Evolutionary conservation across 129 eudicot genomes (phyloP).

Genomic region (Pseudognaphalium luteoalbum): DNA sequence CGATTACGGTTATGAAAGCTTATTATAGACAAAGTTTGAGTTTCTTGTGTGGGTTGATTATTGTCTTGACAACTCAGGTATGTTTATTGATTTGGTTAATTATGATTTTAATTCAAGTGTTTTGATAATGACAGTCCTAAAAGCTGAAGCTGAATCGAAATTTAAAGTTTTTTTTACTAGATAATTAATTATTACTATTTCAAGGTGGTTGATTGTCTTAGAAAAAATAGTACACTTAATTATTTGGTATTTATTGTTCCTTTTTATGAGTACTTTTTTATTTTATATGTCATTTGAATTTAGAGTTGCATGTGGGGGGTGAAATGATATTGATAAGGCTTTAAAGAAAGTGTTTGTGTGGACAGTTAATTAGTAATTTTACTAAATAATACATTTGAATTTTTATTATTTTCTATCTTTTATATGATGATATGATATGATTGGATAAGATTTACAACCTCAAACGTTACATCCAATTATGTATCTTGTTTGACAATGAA

Average conservation of each 20-base stretch:
- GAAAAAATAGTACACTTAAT: neutral
- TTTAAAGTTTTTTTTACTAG: neutral
- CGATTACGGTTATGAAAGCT: conserved; percentile 93
- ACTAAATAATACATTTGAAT: too few relatives aligned
- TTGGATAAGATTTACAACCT: neutral
- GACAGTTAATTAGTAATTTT: too few relatives aligned
- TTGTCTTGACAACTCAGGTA: conserved; percentile 93
- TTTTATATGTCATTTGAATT: too few relatives aligned
- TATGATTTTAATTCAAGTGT: neutral
- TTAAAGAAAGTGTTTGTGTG: too few relatives aligned
- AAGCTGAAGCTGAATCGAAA: too few relatives aligned
- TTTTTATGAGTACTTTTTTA: too few relatives aligned
- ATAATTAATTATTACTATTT: neutral
- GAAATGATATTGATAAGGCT: too few relatives aligned
- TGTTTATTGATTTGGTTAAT: neutral
- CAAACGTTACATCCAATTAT: neutral
- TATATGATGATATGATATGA: neutral
- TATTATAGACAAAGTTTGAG: conserved; percentile 66
- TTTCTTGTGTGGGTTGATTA: conserved; percentile 61
- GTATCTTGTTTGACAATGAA: neutral
- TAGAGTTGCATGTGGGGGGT: too few relatives aligned
- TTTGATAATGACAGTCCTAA: too few relatives aligned
- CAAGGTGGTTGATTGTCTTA: neutral
- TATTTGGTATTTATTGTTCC: neutral
- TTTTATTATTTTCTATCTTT: too few relatives aligned